Conservation (phyloP, 1,284 basidiomycete species). For the Tylopilus sp. region DNA sequence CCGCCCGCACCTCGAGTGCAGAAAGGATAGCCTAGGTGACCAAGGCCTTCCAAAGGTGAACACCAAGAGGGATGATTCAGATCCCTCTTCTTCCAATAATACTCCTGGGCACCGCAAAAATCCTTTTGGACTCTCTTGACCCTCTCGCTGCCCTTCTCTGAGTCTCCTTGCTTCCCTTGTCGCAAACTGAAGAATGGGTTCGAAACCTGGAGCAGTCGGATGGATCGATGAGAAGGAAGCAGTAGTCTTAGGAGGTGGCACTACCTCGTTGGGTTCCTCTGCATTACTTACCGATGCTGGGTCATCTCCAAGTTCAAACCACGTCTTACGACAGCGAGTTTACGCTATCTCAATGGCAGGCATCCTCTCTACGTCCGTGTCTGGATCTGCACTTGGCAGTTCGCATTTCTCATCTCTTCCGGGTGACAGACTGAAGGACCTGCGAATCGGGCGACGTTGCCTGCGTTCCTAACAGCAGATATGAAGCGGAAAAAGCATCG, state of each 20-base stretch:
- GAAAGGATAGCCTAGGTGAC: not conserved
- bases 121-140: slow-evolving; percentile 38
- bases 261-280: slow-evolving; percentile 6
- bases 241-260: not conserved
- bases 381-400: slow-evolving; percentile 17
- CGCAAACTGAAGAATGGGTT: slow-evolving; percentile 18
- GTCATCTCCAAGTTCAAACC: slow-evolving; percentile 27
- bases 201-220: slow-evolving; percentile 1
- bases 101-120: slow-evolving; percentile 30
- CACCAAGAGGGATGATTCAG: not conserved
- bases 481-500: slow-evolving; percentile 40
- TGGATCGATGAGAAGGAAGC: slow-evolving; percentile 15
- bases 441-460: slow-evolving; percentile 25
- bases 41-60: slow-evolving; percentile 15
- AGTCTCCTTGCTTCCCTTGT: slow-evolving; percentile 31
- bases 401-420: slow-evolving; percentile 23
- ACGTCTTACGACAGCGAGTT: slow-evolving; percentile 9
- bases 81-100: not conserved
- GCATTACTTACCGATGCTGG: slow-evolving; percentile 17
- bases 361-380: slow-evolving; percentile 17
- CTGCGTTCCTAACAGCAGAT: slow-evolving; percentile 34
- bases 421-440: not conserved
- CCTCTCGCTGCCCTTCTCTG: slow-evolving; percentile 38
- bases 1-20: too few species aligned
- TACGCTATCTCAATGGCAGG: slow-evolving; percentile 13